These are phyloP conservation scores for Pythium volutum DNA, from an alignment of 352 stramenopile genomes.

Conservation along the genomic window DNA sequence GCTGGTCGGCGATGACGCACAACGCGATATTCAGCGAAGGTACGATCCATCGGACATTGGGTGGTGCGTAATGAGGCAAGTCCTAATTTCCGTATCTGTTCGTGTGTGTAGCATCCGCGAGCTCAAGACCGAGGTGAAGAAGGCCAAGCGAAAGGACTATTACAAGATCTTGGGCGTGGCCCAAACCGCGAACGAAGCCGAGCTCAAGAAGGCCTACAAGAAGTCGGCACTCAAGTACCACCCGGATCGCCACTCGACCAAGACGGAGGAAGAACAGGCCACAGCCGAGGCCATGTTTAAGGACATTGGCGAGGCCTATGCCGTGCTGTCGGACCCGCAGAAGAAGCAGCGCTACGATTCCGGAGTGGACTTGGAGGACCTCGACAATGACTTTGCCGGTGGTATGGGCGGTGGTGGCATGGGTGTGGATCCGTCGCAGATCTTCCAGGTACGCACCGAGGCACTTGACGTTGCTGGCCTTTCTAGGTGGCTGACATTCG, in stretches of 20 bases:
- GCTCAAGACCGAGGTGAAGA: conserved; percentile 91
- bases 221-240: conserved; percentile 94
- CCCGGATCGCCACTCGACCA: conserved; percentile 92
- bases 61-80: too few species aligned
- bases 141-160: conserved; percentile 95
- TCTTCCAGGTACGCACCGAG: conserved; percentile 61
- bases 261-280: conserved; percentile 90
- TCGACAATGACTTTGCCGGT: conserved; percentile 84
- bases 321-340: conserved; percentile 92
- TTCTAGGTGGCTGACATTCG: too few species aligned
- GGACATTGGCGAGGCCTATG: conserved; percentile 95
- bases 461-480: too few species aligned
- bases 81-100: too few species aligned
- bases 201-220: conserved; percentile 99
- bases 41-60: background rate
- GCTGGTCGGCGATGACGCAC: conserved; percentile 74
- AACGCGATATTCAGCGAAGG: conserved; percentile 72
- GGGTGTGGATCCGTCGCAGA: conserved; percentile 80
- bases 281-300: conserved; percentile 93
- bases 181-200: conserved; percentile 76
- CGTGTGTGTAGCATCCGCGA: conserved; percentile 56
- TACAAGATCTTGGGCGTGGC: conserved; percentile 92
- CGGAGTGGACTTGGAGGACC: conserved; percentile 92
- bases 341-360: conserved; percentile 95
- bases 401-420: conserved; percentile 67